Evolutionary conservation across 2,329 filamentous ascomycete genomes (phyloP).

Genomic region (Ophiostoma sp.): DNA sequence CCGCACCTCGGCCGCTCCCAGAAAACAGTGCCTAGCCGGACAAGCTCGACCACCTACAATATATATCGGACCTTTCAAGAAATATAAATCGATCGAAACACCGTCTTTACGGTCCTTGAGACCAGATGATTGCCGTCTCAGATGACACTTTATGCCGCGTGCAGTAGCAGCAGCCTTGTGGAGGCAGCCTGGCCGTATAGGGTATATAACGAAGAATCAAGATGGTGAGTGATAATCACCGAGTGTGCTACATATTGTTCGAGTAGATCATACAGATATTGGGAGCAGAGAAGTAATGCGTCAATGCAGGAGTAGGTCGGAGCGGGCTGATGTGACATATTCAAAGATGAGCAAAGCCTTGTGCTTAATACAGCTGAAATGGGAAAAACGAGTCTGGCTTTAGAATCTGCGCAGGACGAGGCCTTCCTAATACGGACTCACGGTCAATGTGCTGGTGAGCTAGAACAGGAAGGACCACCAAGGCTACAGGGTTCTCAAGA

Average conservation of each 20-base stretch:
- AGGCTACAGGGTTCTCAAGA: not conserved
- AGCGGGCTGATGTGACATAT: too few species aligned
- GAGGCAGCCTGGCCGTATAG: slow-evolving; percentile 2
- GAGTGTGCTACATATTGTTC: too few species aligned
- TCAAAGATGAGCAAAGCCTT: too few species aligned
- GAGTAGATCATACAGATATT: too few species aligned
- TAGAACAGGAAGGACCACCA: not conserved
- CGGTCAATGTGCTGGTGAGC: not conserved
- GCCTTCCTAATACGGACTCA: not conserved
- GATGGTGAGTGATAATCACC: too few species aligned
- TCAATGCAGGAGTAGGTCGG: too few species aligned
- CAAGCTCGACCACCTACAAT: not conserved
- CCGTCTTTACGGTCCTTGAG: not conserved
- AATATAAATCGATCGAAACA: not conserved
- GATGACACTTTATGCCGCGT: not conserved
- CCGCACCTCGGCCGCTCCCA: not conserved
- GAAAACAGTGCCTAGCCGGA: not conserved
- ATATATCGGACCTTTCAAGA: not conserved
- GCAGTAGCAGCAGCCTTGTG: not conserved
- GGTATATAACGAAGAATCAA: not conserved
- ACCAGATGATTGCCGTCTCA: not conserved
- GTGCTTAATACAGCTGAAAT: not conserved
- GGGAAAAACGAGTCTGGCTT: not conserved
- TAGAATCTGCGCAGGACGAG: not conserved
- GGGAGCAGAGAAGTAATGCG: too few species aligned